Evolutionary conservation across 1,284 basidiomycete species (phyloP), one percentile per base, ranked within the genome.

Genomic region (Sanguinoderma infundibulare): DNA sequence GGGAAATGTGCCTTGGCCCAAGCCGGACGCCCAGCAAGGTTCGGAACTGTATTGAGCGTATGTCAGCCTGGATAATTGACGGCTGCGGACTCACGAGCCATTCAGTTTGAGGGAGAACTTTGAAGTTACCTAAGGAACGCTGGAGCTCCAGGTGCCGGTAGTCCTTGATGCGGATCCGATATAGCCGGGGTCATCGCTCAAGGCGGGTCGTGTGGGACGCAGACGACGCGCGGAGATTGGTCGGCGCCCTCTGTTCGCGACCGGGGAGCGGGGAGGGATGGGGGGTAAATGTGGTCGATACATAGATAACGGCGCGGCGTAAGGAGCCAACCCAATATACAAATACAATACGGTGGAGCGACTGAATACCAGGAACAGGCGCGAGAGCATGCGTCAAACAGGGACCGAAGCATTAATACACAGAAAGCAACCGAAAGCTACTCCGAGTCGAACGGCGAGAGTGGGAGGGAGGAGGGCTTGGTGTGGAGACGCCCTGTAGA

Each of bases 401-500:
- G 64, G 40, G 34, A 54, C 46, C 54, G 55, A 63, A 59, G 62
- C 57, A 60, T 35, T 40, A 28, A 20, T 34, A 53, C 56, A 57
- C 38, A 30, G 55, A 66, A 39, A 66, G 65, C 62, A 58, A 51
- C 55, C 62, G 62, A 66, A 51, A 61, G 60, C 65, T 54, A 56
- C 26, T 46, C 24, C 24, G 24, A 46, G 24, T 46, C 24, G 24
- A 46, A 46, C 5, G 42, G 46, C 34, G 32, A 50, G 49, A 34
- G 51, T 28, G 51, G 42, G 42, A 57, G 51, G 39, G 32, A 34
- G 36, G 30, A 32, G 30, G 46, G 32, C 28, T 20, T 7, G n/a
- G 50, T 30, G 26, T 20, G 34, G 61, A 51, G 20, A 58, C 49
- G 49, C 46, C 46, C 46, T 24, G 38, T 28, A 50, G 57, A 53